Conservation (phyloP, 345 rosid species). For the Populus alba region DNA sequence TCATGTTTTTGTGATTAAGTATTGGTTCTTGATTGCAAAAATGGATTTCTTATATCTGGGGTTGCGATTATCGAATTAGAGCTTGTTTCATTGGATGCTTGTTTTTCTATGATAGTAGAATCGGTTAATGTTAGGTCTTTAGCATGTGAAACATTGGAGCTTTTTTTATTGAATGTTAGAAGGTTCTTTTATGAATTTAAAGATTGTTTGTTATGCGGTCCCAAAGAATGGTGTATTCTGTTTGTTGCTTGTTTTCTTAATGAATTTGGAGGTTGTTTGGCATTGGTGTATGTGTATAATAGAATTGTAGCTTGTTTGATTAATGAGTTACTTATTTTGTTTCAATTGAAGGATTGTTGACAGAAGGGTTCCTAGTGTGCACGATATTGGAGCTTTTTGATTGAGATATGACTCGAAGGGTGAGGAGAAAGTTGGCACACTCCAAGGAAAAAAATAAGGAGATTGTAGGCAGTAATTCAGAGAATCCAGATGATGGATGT, state of each 20-base stretch:
- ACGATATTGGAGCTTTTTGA: slow-evolving; percentile 8
- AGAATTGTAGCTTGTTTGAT: slow-evolving; percentile 1
- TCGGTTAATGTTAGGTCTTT: slow-evolving; percentile 10
- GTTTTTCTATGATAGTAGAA: not conserved
- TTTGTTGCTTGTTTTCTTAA: not conserved
- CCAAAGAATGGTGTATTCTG: not conserved
- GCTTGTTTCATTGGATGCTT: slow-evolving; percentile 3
- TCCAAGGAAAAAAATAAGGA: slow-evolving; percentile 10
- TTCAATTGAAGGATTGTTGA: slow-evolving; percentile 1
- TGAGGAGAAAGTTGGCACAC: slow-evolving; percentile 26
- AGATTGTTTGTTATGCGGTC: not conserved
- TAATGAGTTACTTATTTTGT: not conserved
- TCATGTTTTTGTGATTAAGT: not conserved
- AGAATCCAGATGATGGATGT: slow-evolving; percentile 16
- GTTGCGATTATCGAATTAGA: slow-evolving; percentile 9
- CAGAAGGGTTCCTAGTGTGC: not conserved
- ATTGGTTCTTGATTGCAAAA: slow-evolving; percentile 7
- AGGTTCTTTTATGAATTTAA: not conserved
- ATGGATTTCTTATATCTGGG: slow-evolving; percentile 1
- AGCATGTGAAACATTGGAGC: not conserved
- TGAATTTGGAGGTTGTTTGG: not conserved
- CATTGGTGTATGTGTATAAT: slow-evolving; percentile 4
- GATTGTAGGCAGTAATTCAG: slow-evolving; percentile 17
- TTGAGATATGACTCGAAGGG: slow-evolving; percentile 26
- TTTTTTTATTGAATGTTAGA: slow-evolving; percentile 11